These are phyloP conservation scores for Jatropha podagrica DNA, from an alignment of 441 rosid genomes.

Conservation along the genomic window DNA sequence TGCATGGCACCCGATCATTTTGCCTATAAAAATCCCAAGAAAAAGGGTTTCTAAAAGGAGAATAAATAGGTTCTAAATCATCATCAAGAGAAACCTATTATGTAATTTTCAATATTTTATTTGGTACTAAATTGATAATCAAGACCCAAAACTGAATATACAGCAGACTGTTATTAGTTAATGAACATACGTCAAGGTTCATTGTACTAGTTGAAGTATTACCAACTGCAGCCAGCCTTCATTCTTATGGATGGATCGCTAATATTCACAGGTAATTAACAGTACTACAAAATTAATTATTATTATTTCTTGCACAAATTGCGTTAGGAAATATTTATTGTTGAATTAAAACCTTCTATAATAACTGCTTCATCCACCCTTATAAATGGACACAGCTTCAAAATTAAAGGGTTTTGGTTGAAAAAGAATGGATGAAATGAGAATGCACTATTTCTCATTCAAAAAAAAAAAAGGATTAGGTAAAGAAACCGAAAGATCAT, in stretches of 20 bases:
- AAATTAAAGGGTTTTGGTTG: conserved; percentile 14
- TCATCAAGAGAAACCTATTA: too few species aligned
- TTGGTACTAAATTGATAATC: too few species aligned
- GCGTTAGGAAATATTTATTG: conserved; percentile 21
- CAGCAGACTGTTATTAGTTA: too few species aligned
- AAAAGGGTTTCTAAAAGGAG: too few species aligned
- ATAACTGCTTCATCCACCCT: conserved; percentile 22
- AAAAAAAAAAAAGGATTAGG: background rate
- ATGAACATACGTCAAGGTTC: too few species aligned
- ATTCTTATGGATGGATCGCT: conserved; percentile 1
- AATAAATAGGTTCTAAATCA: too few species aligned
- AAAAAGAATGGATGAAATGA: background rate
- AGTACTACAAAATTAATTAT: background rate
- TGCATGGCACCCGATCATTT: too few species aligned
- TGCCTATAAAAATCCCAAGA: too few species aligned
- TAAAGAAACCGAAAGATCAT: background rate
- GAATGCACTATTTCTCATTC: too few species aligned
- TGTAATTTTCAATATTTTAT: too few species aligned
- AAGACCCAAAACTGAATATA: too few species aligned
- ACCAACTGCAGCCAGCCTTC: background rate
- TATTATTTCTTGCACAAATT: conserved; percentile 1
- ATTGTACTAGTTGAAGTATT: background rate
- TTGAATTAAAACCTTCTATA: conserved; percentile 2
- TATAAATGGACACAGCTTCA: conserved; percentile 25
- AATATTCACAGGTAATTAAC: conserved; percentile 13